phyloP scores from a whole-genome alignment of 768 basidiomycete species.

The Lentinus tigrinus region DNA sequence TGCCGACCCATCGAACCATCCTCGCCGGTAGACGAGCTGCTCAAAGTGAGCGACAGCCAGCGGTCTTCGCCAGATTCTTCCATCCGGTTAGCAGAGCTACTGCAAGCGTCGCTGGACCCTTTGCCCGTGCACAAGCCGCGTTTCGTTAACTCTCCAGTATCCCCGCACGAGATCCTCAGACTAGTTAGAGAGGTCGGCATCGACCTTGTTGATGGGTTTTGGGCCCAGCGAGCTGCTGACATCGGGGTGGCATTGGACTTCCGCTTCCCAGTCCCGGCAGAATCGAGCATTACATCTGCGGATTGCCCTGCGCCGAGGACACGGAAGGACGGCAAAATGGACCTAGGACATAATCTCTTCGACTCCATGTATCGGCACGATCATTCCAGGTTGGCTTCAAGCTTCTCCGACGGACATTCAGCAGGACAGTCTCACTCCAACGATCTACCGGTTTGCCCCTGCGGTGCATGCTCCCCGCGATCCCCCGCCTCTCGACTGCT shows the following conservation, averaged over 20 bases:
- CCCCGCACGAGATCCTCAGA: slow-evolving; percentile 75
- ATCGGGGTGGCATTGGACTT: slow-evolving; percentile 80
- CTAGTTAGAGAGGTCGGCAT: slow-evolving; percentile 65
- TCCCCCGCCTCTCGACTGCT: slow-evolving; percentile 34
- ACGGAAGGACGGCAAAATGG: slow-evolving; percentile 29
- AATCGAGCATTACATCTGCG: not conserved
- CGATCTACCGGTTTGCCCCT: slow-evolving; percentile 39
- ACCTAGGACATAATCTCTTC: slow-evolving; percentile 77
- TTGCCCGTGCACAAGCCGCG: slow-evolving; percentile 62
- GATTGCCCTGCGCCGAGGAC: slow-evolving; percentile 7
- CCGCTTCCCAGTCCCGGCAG: slow-evolving; percentile 50
- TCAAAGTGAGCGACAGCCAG: slow-evolving; percentile 11
- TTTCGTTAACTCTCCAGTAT: slow-evolving; percentile 48
- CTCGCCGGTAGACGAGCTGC: not conserved
- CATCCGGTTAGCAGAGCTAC: slow-evolving; percentile 31
- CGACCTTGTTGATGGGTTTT: slow-evolving; percentile 74
- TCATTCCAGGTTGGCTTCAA: slow-evolving; percentile 52
- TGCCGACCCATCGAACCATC: not conserved
- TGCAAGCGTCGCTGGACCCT: slow-evolving; percentile 57
- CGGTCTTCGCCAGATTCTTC: slow-evolving; percentile 10
- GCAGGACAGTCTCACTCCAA: not conserved
- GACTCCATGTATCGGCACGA: slow-evolving; percentile 54
- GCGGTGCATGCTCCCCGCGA: slow-evolving; percentile 55
- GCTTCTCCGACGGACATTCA: slow-evolving; percentile 31
- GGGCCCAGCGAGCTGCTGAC: slow-evolving; percentile 67